These are phyloP conservation scores for Typha latifolia DNA, from an alignment of 176 grass and related monocot genomes.

Conservation along the genomic window DNA sequence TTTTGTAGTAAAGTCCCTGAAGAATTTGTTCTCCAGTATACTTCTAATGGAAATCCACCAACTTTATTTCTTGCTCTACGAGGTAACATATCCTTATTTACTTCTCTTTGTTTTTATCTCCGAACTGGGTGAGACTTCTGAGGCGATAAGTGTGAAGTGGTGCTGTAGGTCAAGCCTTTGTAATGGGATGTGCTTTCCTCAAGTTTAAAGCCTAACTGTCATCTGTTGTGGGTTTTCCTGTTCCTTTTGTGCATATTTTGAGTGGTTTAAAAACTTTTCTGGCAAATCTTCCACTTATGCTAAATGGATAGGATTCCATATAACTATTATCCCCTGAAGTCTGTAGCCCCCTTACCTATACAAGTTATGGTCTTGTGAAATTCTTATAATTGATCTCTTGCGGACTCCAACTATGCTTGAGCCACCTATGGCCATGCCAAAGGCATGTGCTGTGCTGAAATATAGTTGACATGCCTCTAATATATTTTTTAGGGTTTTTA, in stretches of 20 bases:
- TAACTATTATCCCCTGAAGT: too few species aligned
- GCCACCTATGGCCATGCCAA: too few species aligned
- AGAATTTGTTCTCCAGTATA: constrained; percentile 92
- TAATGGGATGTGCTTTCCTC: neutral
- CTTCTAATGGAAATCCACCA: constrained; percentile 88
- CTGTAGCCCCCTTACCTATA: too few species aligned
- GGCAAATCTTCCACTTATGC: too few species aligned
- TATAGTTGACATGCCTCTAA: too few species aligned
- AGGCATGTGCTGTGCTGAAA: too few species aligned
- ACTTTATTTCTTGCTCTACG: constrained; percentile 86
- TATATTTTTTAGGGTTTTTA: too few species aligned
- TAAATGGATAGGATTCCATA: too few species aligned
- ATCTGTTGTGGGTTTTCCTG: neutral
- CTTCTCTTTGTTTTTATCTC: constrained; percentile 3
- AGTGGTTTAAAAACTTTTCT: too few species aligned
- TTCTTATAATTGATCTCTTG: too few species aligned
- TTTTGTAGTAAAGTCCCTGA: constrained; percentile 80
- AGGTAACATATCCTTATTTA: constrained; percentile 31
- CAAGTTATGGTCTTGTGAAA: too few species aligned
- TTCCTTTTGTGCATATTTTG: neutral
- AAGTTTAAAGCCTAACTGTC: neutral
- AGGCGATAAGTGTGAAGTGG: neutral
- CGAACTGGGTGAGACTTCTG: neutral
- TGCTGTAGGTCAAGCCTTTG: neutral
- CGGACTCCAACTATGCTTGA: too few species aligned